Conservation (phyloP, 2,329 filamentous ascomycete genomes). For the Fusarium denticulatum region DNA sequence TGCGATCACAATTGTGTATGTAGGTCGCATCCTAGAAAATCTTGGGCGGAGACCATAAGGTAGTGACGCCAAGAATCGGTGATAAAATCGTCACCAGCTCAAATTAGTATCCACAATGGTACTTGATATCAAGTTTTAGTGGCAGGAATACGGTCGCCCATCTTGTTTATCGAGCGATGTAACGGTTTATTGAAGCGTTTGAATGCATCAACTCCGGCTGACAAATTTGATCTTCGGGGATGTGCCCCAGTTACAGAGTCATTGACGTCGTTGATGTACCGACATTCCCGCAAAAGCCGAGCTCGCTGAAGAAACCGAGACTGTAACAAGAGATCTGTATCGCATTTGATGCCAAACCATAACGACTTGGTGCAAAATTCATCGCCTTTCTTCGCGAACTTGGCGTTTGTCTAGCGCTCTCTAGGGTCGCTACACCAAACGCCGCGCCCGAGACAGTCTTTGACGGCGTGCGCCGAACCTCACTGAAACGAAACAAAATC, state of each 20-base stretch:
- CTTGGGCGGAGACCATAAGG: neutral
- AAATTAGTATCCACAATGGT: neutral
- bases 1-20: neutral
- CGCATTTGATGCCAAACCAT: fast-evolving
- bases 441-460: neutral
- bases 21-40: neutral
- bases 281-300: neutral
- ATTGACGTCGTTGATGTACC: neutral
- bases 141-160: neutral
- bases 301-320: no score
- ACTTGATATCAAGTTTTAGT: neutral
- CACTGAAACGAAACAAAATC: neutral
- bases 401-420: neutral
- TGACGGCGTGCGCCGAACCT: neutral
- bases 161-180: neutral
- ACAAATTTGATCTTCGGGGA: neutral
- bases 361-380: fast-evolving
- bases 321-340: fast-evolving
- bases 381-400: no score
- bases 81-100: neutral
- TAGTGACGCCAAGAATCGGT: slow-evolving; percentile 3
- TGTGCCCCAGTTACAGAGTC: neutral
- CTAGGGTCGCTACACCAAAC: neutral
- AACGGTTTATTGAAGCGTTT: neutral
- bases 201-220: neutral